Evolutionary conservation across 2,329 filamentous ascomycete genomes (phyloP).

Genomic region (Verticillium albo-atrum): DNA sequence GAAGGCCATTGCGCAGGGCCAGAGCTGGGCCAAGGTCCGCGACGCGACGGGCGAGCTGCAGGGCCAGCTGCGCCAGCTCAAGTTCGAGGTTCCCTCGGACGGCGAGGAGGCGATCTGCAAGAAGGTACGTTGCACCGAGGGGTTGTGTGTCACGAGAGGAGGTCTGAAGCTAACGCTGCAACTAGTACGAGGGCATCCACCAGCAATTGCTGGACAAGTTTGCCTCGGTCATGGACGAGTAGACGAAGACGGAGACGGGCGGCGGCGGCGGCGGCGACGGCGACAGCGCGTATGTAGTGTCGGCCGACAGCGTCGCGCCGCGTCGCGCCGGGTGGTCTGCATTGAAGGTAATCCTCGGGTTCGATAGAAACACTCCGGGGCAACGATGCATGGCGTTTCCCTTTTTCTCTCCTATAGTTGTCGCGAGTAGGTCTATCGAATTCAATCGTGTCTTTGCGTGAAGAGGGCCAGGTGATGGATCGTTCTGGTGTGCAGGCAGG

Average conservation of each 20-base stretch:
- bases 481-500: neutral
- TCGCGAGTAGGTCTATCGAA: neutral
- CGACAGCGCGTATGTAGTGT: neutral
- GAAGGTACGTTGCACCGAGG: slow-evolving; percentile 60
- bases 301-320: neutral
- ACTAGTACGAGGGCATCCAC: slow-evolving; percentile 83
- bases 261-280: neutral
- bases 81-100: slow-evolving; percentile 90
- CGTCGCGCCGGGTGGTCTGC: neutral
- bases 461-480: neutral
- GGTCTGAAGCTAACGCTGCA: slow-evolving; percentile 30
- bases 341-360: neutral
- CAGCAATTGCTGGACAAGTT: slow-evolving; percentile 97
- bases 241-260: no score
- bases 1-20: slow-evolving; percentile 87
- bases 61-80: slow-evolving; percentile 80
- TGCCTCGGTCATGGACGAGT: slow-evolving; percentile 93
- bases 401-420: neutral
- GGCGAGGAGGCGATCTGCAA: slow-evolving; percentile 75
- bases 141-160: neutral
- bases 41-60: slow-evolving; percentile 88
- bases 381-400: neutral
- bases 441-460: neutral
- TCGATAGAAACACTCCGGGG: neutral
- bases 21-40: slow-evolving; percentile 87